phyloP scores from a whole-genome alignment of 1,139 yeast genomes.

The Groenewaldozyma sp. region DNA sequence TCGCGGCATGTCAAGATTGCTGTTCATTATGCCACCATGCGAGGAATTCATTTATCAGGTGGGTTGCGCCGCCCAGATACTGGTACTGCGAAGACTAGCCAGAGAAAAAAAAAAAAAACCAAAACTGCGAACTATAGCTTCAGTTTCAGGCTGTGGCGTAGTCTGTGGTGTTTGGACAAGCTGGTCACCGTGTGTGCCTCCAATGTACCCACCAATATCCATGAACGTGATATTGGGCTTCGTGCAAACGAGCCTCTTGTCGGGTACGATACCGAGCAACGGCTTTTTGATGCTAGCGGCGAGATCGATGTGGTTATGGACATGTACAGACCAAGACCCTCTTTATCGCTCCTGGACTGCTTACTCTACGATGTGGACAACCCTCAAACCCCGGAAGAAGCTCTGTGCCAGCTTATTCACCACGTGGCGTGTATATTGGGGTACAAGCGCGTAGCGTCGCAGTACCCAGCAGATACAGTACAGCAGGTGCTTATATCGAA shows the following conservation, averaged over 20 bases:
- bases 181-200: conserved; percentile 26
- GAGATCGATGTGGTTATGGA: conserved; percentile 27
- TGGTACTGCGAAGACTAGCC: conserved; percentile 9
- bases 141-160: conserved; percentile 28
- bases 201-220: conserved; percentile 27
- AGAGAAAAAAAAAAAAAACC: conserved; percentile 14
- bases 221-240: conserved; percentile 27
- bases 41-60: conserved; percentile 30
- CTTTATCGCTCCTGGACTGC: conserved; percentile 5
- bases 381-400: conserved; percentile 7
- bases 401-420: conserved; percentile 15
- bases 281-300: conserved; percentile 22
- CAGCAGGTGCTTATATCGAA: conserved; percentile 14
- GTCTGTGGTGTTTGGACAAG: conserved; percentile 31
- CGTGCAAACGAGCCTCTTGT: conserved; percentile 19
- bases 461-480: conserved; percentile 10
- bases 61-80: too few species aligned
- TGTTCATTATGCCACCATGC: conserved; percentile 28
- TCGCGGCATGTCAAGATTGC: conserved; percentile 29
- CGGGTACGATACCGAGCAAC: conserved; percentile 12
- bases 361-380: conserved; percentile 7
- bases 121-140: conserved; percentile 1
- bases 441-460: conserved; percentile 17
- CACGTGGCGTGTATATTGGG: conserved; percentile 18
- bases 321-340: conserved; percentile 25